Evolutionary conservation across 352 stramenopile genomes (phyloP), one percentile per base, ranked within the genome.

Genomic region (Aphanomyces stellatus): DNA sequence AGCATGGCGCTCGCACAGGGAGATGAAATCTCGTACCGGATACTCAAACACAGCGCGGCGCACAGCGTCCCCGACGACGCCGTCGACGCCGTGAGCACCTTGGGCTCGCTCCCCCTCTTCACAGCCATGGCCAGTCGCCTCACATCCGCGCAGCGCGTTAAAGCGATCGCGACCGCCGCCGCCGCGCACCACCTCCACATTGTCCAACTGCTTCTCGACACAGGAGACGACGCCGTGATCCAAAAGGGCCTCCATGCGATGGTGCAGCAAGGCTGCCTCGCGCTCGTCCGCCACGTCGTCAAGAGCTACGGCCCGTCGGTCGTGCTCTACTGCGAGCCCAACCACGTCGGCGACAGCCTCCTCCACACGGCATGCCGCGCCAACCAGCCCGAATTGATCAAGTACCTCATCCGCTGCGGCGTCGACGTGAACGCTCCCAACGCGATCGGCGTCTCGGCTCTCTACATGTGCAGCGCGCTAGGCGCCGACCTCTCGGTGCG

Each of bases 401-500:
- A 80, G 60, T 73, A 89, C 34, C 65, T 92, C 31, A 75, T 90
- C 60, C 78, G 74, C 41, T 65, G 88, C 48, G 85, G 81, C 13
- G 72, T 82, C 1, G 80, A 90, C 61, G 81, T 90, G 49, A 75
- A 88, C 55, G 77, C 79, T 30, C 76, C 72, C 31, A 82, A 91
- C 68, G 74, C 74, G 27, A 77, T 74, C 28, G 74, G 82, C 30
- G 88, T 93, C 76, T 76, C 81, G 19, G 76, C 85, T 37, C 65
- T 93, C 53, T 93, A 90, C 69, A 79, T 90, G 67, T 84, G 82
- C 10, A 88, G 79, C 24, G 85, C 85, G n/a, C 77, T 81, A 17
- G 85, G 85, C 24, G 76, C 87, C 56, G 76, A 75, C 27, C 69
- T 74, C 37, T 82, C 90, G 34, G 85, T 87, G 43, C 75, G 78